Evolutionary conservation across 371 early-diverging fungal genomes (phyloP), one percentile per base, ranked within the genome.

Genomic region (Syncephalastrum contaminatum): DNA sequence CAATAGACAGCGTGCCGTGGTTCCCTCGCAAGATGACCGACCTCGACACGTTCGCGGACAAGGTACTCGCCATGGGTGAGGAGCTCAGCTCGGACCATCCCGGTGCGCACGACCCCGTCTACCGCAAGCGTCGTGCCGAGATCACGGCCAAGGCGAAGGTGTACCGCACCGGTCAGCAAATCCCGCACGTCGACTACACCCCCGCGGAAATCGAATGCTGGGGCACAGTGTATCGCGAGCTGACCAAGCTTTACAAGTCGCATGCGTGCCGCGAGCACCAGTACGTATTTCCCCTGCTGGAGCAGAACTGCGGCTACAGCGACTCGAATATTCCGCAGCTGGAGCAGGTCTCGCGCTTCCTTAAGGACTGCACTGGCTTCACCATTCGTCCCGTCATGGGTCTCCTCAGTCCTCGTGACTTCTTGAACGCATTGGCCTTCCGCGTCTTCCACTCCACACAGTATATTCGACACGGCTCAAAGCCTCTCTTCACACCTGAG

Each of bases 391-490:
- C 98, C 12, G 96, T 96, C 52, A 96, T 93, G 93, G 98, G 96
- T 4, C 75, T 98, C 16, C 80, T 98, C 49, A 89, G 93, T 16
- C 89, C 93, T 27, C 82, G 98, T 41, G 96, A 98, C 72, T 98
- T 98, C 71, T 71, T 98, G 63, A 96, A 96, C 65, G 92, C 92
- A n/a, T 86, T 98, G 64, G 98, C 97, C 2, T 98, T 98, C 84
- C 85, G 98, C 48, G 96, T 98, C 4, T 96, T 98, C 81, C 93
- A 95, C 67, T 90, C 91, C 39, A 98, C 98, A 8, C 97, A 98
- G 79, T 98, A 98, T 67, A 94, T 97, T 63, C 89, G 97, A 15
- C 96, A 98, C 66, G 85, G 88, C 63, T 92, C 94, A 4, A 80
- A 81, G 51, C 98, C 98, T 7, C 76, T 89, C 50, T 98, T 95